Base-by-base conservation (phyloP, 1,284 basidiomycete species). In the Boletus hoseneyae region DNA sequence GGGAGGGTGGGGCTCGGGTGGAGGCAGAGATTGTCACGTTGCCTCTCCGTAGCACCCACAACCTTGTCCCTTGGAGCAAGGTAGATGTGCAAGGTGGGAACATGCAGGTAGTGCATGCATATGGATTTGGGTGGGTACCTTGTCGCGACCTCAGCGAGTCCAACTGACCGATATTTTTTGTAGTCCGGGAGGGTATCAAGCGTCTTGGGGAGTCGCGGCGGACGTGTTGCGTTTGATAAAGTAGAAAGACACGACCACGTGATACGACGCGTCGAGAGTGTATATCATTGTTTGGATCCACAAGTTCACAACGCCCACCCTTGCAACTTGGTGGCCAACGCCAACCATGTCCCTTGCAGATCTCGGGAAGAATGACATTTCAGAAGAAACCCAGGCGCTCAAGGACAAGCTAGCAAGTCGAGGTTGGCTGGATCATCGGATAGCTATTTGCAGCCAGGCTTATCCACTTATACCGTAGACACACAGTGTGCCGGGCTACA, bases 331-430 rank as follows among this genome's bases (percentile, higher is more conserved):
- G 54, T 38, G 50, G 46, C 41, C 49, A 47, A 47, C 56, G 29
- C 42, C 56, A 43, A 57, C 60, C 56, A 82, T 85, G 83, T 80
- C 84, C 48, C 69, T 75, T 55, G 77, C 69, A 72, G 77, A 76
- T 57, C 67, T 85, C 32, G 84, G 82, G 12, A 73, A 73, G 47
- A 72, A 82, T 57, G 80, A 83, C 56, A 71, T 85, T 44, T 77
- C 82, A 2, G 79, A 83, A 53, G 80, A 84, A 64, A 72, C 78
- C 4, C 74, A 76, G 55, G 63, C 71, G 13, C 70, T 79, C 48
- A 85, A 78, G 70, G 79, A 83, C 57, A 80, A 75, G 55, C 61
- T 86, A 44, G 72, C 80, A 18, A 77, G 76, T 59, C 82, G 83
- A 78, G 85, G 84, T 83, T 44, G 33, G 60, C 36, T 33, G 19